A percentile compares a stretch with the other conserved stretches of the same genome.
These are phyloP conservation scores for Fusarium nodosum DNA, from an alignment of 2,329 filamentous ascomycete species.

Conservation along the genomic window DNA sequence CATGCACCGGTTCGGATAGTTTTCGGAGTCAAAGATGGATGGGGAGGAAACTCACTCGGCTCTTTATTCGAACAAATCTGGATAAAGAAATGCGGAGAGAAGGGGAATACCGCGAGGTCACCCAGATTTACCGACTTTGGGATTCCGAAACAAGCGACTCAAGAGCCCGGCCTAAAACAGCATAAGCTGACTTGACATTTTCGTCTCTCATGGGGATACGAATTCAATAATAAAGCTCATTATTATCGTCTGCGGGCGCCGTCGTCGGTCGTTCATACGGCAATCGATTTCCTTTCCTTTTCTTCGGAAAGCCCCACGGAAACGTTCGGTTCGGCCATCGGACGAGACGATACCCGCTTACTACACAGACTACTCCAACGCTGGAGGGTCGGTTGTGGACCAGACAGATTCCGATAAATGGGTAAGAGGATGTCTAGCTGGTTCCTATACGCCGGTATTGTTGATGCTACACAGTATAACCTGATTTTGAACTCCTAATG, in stretches of 20 bases:
- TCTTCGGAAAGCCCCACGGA: conserved; percentile 42
- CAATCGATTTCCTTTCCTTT: conserved; percentile 26
- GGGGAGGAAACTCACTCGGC: conserved; percentile 2
- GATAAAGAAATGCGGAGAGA: conserved; percentile 32
- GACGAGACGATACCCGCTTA: conserved; percentile 34
- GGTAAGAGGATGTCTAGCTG: conserved; percentile 11
- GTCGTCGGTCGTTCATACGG: not conserved
- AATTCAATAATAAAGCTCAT: conserved; percentile 18
- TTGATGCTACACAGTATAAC: not conserved
- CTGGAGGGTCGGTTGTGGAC: conserved; percentile 11
- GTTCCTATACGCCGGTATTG: not conserved
- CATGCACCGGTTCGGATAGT: conserved; percentile 29
- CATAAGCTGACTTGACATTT: no score
- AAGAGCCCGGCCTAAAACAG: no score
- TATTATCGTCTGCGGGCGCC: conserved; percentile 19
- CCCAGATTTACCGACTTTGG: not conserved
- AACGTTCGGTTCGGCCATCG: conserved; percentile 48
- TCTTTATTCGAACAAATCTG: not conserved
- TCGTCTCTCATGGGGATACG: no score
- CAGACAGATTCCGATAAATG: conserved; percentile 7
- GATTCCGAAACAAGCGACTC: no score
- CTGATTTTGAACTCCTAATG: conserved; percentile 1
- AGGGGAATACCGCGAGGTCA: not conserved
- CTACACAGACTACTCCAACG: not conserved
- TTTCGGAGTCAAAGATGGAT: conserved; percentile 4